phyloP scores from a whole-genome alignment of 2,329 filamentous ascomycete species.

The Aspergillus piperis region DNA sequence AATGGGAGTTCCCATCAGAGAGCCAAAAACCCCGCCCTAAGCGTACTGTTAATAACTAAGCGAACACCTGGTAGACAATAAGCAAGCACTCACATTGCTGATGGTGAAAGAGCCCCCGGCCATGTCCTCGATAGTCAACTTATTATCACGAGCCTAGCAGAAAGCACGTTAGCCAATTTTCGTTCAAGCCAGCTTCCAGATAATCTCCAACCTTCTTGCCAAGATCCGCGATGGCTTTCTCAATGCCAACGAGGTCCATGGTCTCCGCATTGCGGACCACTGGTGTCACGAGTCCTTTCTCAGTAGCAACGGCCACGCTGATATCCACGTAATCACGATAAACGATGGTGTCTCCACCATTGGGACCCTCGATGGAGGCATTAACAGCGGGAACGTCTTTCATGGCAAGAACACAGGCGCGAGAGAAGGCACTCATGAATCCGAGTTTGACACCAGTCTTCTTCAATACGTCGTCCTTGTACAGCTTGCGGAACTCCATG shows the following conservation, averaged over 20 bases:
- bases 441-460: conserved; percentile 96
- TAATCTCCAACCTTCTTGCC: conserved; percentile 76
- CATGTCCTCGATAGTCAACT: conserved; percentile 99
- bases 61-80: not conserved
- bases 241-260: conserved; percentile 84
- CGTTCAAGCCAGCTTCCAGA: conserved; percentile 10
- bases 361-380: conserved; percentile 92
- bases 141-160: conserved; percentile 80
- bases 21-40: conserved; percentile 87
- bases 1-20: conserved; percentile 95
- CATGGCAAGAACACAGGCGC: conserved; percentile 87
- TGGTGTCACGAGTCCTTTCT: conserved; percentile 95
- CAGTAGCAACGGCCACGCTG: conserved; percentile 93
- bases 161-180: not conserved
- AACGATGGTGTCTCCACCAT: conserved; percentile 94
- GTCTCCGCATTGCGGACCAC: conserved; percentile 91
- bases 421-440: conserved; percentile 99
- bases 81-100: conserved; percentile 66
- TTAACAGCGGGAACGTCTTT: conserved; percentile 93
- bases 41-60: conserved; percentile 10
- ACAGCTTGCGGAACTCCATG: conserved; percentile 95
- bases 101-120: conserved; percentile 98
- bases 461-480: conserved; percentile 96
- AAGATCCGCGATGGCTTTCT: conserved; percentile 86
- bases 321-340: conserved; percentile 98